Evolutionary conservation across 192 early-diverging fungal species (phyloP).

Genomic region (Umbelopsis sp.): DNA sequence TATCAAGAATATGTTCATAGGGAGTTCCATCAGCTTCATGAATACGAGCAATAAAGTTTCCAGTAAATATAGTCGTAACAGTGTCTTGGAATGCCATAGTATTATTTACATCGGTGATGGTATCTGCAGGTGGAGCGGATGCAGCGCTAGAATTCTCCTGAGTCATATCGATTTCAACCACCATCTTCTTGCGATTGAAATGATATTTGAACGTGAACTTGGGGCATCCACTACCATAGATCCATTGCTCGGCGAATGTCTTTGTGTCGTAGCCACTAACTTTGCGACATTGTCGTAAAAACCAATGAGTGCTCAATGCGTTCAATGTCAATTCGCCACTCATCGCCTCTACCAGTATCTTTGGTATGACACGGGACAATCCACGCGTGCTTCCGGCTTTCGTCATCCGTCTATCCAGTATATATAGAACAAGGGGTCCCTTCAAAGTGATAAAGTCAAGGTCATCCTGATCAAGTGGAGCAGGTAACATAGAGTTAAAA

Average conservation of each 20-base stretch:
- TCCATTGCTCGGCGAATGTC: constrained; percentile 92
- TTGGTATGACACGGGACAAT: constrained; percentile 76
- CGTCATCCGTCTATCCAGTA: constrained; percentile 85
- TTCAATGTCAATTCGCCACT: constrained; percentile 62
- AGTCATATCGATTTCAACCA: constrained; percentile 85
- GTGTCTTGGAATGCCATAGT: constrained; percentile 27
- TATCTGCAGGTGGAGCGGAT: background rate
- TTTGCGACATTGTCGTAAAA: constrained; percentile 82
- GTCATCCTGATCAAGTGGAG: constrained; percentile 56
- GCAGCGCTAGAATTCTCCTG: constrained; percentile 60
- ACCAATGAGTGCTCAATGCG: constrained; percentile 67
- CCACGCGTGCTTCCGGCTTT: constrained; percentile 74
- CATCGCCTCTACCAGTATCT: constrained; percentile 76
- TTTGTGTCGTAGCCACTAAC: constrained; percentile 81
- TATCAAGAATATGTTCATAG: constrained; percentile 82
- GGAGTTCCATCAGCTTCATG: constrained; percentile 83
- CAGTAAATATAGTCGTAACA: constrained; percentile 47
- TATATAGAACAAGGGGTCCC: constrained; percentile 85
- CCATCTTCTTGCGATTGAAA: constrained; percentile 97
- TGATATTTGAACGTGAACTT: constrained; percentile 78
- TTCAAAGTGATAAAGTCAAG: constrained; percentile 84
- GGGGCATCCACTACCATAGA: constrained; percentile 89
- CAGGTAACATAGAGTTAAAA: constrained; percentile 62
- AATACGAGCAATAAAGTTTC: constrained; percentile 74
- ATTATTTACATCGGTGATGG: background rate